phyloP scores from a whole-genome alignment of 768 basidiomycete species.

The Russula sp. region DNA sequence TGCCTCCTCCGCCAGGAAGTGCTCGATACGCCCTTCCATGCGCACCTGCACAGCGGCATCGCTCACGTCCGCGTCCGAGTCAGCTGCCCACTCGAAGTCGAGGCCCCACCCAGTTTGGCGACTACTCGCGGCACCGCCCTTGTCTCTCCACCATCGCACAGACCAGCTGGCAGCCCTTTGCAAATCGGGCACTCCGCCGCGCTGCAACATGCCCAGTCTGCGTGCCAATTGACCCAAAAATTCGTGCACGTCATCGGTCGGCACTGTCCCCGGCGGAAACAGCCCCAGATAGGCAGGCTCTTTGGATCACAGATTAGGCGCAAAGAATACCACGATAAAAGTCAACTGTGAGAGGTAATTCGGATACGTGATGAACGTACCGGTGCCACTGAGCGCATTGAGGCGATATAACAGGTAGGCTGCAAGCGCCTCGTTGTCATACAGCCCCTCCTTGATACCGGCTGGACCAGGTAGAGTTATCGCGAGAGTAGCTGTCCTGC shows the following conservation, averaged over 20 bases:
- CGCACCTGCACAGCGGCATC: constrained; percentile 42
- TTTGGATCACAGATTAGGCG: constrained; percentile 25
- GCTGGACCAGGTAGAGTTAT: constrained; percentile 37
- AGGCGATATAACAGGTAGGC: constrained; percentile 82
- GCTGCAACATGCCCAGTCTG: constrained; percentile 75
- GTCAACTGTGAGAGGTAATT: not conserved
- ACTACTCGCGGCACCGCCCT: constrained; percentile 40
- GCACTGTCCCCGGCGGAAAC: constrained; percentile 45
- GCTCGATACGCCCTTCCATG: constrained; percentile 67
- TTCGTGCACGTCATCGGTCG: constrained; percentile 51
- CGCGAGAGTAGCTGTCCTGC: not conserved
- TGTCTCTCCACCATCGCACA: constrained; percentile 80
- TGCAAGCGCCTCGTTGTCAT: constrained; percentile 77
- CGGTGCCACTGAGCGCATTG: constrained; percentile 64
- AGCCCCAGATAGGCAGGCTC: constrained; percentile 65
- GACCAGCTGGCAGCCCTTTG: constrained; percentile 73
- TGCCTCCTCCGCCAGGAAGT: constrained; percentile 38
- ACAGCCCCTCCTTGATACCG: constrained; percentile 90
- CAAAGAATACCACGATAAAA: not conserved
- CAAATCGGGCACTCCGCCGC: constrained; percentile 66
- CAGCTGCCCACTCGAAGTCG: constrained; percentile 62
- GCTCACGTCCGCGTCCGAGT: constrained; percentile 20
- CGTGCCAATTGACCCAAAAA: constrained; percentile 65
- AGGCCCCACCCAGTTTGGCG: constrained; percentile 73
- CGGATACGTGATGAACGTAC: constrained; percentile 36